Evolutionary conservation across 75 land plant species (phyloP).

Genomic region (Picea sitchensis): DNA sequence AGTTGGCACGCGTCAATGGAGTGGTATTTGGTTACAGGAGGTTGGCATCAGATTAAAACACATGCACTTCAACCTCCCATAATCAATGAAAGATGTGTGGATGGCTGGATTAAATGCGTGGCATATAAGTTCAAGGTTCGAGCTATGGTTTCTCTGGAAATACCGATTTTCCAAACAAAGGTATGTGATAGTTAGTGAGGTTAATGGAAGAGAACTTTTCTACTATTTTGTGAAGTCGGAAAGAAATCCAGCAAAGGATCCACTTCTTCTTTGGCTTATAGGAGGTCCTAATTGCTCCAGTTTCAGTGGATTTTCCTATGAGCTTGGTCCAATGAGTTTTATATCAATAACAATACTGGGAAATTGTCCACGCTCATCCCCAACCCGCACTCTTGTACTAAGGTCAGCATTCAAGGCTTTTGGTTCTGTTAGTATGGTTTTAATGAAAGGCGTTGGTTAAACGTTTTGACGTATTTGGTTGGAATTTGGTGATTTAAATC

Average conservation of each 20-base stretch:
- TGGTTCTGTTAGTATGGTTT: not conserved
- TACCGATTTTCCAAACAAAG: slow-evolving; percentile 14
- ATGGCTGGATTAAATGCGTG: no score
- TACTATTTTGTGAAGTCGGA: slow-evolving; percentile 36
- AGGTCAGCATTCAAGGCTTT: slow-evolving; percentile 23
- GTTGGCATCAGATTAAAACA: no score
- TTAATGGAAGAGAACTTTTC: slow-evolving; percentile 26
- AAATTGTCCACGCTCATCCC: slow-evolving; percentile 33
- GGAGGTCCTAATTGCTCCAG: slow-evolving; percentile 48
- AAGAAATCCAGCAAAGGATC: slow-evolving; percentile 22
- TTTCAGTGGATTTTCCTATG: slow-evolving; percentile 37
- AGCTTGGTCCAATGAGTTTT: slow-evolving; percentile 41
- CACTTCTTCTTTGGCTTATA: slow-evolving; percentile 35
- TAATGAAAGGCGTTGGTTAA: not conserved
- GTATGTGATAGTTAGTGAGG: slow-evolving; percentile 65
- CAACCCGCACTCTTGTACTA: slow-evolving; percentile 58
- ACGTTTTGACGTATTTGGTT: no score
- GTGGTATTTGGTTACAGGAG: no score
- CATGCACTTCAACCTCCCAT: no score
- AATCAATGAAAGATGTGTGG: no score
- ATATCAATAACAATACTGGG: slow-evolving; percentile 15
- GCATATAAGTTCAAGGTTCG: no score
- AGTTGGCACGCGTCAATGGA: no score
- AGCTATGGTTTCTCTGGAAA: no score
- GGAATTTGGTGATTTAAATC: no score